A percentile compares a stretch with the other conserved stretches of the same genome.
Evolutionary conservation across 2,329 filamentous ascomycete species (phyloP).

Genomic region (Fusarium sp.): DNA sequence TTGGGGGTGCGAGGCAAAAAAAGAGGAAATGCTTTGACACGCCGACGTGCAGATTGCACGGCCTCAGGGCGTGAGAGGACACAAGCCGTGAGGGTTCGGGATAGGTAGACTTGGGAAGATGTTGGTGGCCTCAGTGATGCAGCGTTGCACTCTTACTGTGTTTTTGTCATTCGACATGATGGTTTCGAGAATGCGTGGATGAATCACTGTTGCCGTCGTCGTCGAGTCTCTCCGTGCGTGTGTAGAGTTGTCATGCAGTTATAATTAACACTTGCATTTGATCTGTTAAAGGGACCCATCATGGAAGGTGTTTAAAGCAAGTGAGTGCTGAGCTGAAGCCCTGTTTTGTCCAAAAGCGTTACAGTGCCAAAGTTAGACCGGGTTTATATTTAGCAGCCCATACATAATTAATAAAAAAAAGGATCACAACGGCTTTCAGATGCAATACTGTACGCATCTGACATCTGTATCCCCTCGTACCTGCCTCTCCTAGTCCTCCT

Average conservation of each 20-base stretch:
- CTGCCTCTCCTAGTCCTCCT: background rate
- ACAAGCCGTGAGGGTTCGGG: conserved; percentile 3
- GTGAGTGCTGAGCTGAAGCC: background rate
- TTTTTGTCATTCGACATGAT: background rate
- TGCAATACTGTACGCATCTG: background rate
- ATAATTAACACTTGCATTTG: background rate
- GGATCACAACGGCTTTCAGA: background rate
- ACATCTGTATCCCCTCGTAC: background rate
- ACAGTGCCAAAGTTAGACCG: background rate
- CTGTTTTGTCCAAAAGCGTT: background rate
- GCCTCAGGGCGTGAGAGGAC: conserved; percentile 23
- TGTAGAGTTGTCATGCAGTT: background rate
- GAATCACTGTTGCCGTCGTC: background rate
- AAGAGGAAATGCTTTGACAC: conserved; percentile 26
- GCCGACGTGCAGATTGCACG: conserved; percentile 29
- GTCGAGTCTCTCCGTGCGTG: background rate
- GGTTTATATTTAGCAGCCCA: background rate
- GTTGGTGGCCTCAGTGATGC: conserved; percentile 22
- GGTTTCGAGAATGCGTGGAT: background rate
- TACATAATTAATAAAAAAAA: background rate
- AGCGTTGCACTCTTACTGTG: background rate
- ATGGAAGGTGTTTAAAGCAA: background rate
- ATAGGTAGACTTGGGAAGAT: conserved; percentile 2
- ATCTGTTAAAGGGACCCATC: background rate
- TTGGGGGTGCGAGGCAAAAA: background rate